Percentiles rank a stretch among this genome's conserved stretches.
Evolutionary conservation across 2,329 filamentous ascomycete species (phyloP).

Genomic region (Colletotrichum incanum): DNA sequence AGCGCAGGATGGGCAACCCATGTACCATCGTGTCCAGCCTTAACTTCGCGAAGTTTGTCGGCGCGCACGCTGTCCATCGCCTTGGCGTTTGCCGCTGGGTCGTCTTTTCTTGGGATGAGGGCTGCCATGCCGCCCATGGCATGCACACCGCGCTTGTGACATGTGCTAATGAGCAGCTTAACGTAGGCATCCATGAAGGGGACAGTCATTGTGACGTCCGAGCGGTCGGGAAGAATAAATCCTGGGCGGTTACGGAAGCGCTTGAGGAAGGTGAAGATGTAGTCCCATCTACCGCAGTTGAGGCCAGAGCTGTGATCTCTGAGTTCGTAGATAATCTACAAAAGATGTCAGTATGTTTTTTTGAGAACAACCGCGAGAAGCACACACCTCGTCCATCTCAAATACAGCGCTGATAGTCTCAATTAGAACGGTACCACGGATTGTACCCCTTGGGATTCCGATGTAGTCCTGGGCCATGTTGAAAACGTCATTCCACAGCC

Average conservation of each 20-base stretch:
- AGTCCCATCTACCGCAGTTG: constrained; percentile 95
- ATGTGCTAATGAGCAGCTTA: constrained; percentile 92
- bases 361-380: background rate
- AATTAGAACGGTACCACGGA: constrained; percentile 89
- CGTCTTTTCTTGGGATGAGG: constrained; percentile 93
- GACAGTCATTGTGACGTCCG: constrained; percentile 89
- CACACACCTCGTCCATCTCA: constrained; percentile 84
- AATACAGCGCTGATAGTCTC: constrained; percentile 94
- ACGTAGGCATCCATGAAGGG: constrained; percentile 93
- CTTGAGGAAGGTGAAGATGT: constrained; percentile 97
- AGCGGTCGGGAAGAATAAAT: constrained; percentile 90
- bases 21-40: constrained; percentile 88
- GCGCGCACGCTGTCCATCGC: constrained; percentile 89
- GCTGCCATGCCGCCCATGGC: constrained; percentile 96
- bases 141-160: constrained; percentile 89
- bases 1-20: constrained; percentile 94
- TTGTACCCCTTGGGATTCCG: constrained; percentile 85
- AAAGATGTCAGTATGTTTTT: background rate
- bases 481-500: constrained; percentile 94
- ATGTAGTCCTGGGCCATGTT: constrained; percentile 90
- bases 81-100: constrained; percentile 85
- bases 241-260: constrained; percentile 90
- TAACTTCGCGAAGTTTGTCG: constrained; percentile 91
- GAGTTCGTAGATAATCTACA: constrained; percentile 89
- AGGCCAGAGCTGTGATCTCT: constrained; percentile 90